phyloP scores from a whole-genome alignment of 176 grass and related monocot species.

The Stipa capillata region DNA sequence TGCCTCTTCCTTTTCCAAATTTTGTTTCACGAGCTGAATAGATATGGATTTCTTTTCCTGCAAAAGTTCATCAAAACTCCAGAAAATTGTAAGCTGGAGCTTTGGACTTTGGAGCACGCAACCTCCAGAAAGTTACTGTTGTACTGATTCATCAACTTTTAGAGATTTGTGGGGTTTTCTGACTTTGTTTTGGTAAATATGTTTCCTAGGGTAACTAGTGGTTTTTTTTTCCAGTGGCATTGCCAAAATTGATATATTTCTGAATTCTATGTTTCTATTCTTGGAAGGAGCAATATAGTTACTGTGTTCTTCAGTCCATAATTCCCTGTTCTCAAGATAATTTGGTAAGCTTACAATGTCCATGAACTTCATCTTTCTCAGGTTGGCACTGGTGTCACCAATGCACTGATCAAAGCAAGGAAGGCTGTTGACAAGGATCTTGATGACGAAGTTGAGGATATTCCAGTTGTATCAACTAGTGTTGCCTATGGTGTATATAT shows the following conservation, averaged over 20 bases:
- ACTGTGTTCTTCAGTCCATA: not conserved
- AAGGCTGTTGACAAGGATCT: conserved; percentile 49
- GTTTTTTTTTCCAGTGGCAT: not conserved
- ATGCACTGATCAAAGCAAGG: conserved; percentile 54
- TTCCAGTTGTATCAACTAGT: conserved; percentile 62
- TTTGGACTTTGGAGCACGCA: not conserved
- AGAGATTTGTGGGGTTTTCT: not conserved
- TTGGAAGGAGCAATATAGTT: not conserved
- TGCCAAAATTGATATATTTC: not conserved
- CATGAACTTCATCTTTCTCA: conserved; percentile 21
- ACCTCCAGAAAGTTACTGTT: not conserved
- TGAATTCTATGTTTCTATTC: not conserved
- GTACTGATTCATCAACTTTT: not conserved
- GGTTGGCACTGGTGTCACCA: conserved; percentile 64
- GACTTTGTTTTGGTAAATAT: not conserved
- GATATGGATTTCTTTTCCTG: not conserved
- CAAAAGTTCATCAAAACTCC: not conserved
- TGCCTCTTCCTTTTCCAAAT: not conserved
- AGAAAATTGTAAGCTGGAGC: not conserved
- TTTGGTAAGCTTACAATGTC: not conserved
- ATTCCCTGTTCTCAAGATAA: not conserved
- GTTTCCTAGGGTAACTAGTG: not conserved
- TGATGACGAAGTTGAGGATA: conserved; percentile 39
- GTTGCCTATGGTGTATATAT: conserved; percentile 76
- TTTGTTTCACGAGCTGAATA: not conserved